Conservation (phyloP, 352 stramenopile genomes). For the Globisporangium orthogonon region DNA sequence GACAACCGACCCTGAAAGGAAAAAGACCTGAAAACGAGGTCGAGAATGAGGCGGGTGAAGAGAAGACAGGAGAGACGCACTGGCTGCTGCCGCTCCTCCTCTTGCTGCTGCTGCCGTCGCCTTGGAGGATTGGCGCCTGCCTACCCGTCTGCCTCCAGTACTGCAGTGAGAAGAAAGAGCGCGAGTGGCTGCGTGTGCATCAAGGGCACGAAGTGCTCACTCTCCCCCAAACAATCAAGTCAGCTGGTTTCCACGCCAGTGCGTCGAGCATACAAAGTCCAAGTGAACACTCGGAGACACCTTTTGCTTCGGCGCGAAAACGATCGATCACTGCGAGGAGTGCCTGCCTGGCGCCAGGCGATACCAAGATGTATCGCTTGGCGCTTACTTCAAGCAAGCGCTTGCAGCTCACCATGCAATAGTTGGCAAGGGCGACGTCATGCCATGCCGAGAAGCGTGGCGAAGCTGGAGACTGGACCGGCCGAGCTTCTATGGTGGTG, state of each 20-base stretch:
- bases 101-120: too few relatives aligned
- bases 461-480: neutral
- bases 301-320: neutral
- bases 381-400: too few relatives aligned
- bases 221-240: neutral
- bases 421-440: too few relatives aligned
- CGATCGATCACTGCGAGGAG: neutral
- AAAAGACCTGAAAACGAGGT: too few relatives aligned
- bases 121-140: too few relatives aligned
- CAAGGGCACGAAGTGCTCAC: neutral
- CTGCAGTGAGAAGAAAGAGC: too few relatives aligned
- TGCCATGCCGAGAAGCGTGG: too few relatives aligned
- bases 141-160: too few relatives aligned
- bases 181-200: neutral
- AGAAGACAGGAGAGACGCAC: neutral
- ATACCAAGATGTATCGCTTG: too few relatives aligned
- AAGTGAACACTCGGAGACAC: neutral
- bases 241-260: neutral
- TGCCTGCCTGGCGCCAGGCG: neutral
- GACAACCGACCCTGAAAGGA: too few relatives aligned
- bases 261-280: neutral
- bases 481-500: neutral
- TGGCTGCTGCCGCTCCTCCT: neutral
- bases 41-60: too few relatives aligned
- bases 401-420: too few relatives aligned